Evolutionary conservation across 1,284 basidiomycete genomes (phyloP).

Genomic region (Porodaedalea pini): DNA sequence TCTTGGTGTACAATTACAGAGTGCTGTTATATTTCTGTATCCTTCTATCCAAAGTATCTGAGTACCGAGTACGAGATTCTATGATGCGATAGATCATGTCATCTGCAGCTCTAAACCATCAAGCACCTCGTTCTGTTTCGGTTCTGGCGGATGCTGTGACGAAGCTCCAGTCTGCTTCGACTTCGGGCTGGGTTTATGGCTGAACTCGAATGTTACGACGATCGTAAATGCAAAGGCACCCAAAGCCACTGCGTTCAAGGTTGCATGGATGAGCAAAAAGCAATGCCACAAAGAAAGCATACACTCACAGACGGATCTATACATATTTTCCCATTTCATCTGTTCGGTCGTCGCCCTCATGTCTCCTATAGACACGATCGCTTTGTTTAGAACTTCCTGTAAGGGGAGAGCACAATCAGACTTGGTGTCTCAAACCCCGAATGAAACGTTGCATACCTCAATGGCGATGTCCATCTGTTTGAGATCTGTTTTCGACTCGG

Average conservation of each 20-base stretch:
- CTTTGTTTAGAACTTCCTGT: conserved; percentile 84
- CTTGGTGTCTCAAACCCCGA: neutral
- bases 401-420: conserved; percentile 12
- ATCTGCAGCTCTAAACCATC: conserved; percentile 17
- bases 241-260: conserved; percentile 49
- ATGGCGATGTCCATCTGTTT: conserved; percentile 87
- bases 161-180: conserved; percentile 16
- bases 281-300: neutral
- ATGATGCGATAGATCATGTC: neutral
- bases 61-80: neutral
- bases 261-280: neutral
- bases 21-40: neutral
- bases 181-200: conserved; percentile 35
- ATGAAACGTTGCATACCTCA: conserved; percentile 57
- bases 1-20: neutral
- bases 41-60: neutral
- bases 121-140: conserved; percentile 2
- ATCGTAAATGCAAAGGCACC: conserved; percentile 62
- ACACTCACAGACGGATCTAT: conserved; percentile 75
- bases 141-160: neutral
- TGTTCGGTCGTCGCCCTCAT: conserved; percentile 84
- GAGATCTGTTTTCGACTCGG: conserved; percentile 85
- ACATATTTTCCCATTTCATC: conserved; percentile 89
- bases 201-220: conserved; percentile 65
- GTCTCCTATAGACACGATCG: conserved; percentile 81